Base-by-base conservation (phyloP, 192 early-diverging fungal genomes). In the Haplosporangium gracile region DNA sequence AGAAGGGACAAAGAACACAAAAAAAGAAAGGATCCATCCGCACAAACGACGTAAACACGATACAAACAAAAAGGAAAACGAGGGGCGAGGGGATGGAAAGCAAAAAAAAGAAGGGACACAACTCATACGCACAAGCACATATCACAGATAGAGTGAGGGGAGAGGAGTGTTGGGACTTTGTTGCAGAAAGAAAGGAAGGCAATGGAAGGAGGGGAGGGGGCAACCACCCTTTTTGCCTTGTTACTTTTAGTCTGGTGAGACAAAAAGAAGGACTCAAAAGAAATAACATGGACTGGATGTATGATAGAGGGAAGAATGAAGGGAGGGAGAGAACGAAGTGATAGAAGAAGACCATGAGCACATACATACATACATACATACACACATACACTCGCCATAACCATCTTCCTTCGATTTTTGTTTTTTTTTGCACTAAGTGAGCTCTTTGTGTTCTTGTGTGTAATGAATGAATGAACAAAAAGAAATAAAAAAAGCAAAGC, bases 251-350 rank as follows among this genome's bases (percentile, higher is more conserved):
- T 65, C 16, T 65, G 60, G 60, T 65, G 10, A 32, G 60, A 65
- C 60, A 65, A 65, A 49, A 32, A 65, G 60, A 65, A 65, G 60
- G n/a, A 65, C 60, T 11, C 60, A 65, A 26, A 65, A 65, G n/a
- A 29, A 60, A 32, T 13, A 11, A 11, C 4, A 26, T 29, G n/a
- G 55, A 57, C 24, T 5, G 55, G 8, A 26, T 65, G 29, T 29
- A 63, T 7, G 26, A 26, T 10, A 1, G 60, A 11, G 11, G 26
- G 26, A 11, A 26, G n/a, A 26, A 18, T n/a, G 55, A 51, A 24
- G 26, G 55, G 22, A 60, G n/a, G 1, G 10, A 60, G 4, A 36
- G 36, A 36, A 36, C 2, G 36, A 36, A 60, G n/a, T 0, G 10
- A 60, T 0, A 2, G n/a, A 60, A 29, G 26, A 10, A 11, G 60